Conservation (phyloP, 164 flowering plant genomes). For the Nymphaea thermarum region DNA sequence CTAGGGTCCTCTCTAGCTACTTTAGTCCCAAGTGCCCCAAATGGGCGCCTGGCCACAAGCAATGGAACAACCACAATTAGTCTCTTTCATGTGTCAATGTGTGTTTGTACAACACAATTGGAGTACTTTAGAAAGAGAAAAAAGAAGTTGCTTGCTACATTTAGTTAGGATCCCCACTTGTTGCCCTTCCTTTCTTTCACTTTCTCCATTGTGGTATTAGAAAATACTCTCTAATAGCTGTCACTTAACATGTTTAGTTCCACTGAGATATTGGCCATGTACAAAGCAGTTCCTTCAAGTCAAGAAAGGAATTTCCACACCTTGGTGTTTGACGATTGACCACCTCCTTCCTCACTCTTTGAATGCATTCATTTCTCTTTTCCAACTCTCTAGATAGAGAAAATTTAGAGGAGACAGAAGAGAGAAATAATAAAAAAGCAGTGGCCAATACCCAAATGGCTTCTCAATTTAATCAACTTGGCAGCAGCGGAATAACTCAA, state of each 20-base stretch:
- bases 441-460: no score
- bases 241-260: neutral
- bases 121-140: neutral
- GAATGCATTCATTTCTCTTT: no score
- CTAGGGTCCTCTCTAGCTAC: constrained; percentile 41
- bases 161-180: neutral
- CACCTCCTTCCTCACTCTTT: neutral
- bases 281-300: neutral
- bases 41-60: constrained; percentile 76
- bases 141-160: neutral
- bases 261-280: neutral
- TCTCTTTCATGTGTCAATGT: neutral
- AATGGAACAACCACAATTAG: constrained; percentile 33
- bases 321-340: neutral
- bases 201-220: neutral
- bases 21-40: constrained; percentile 91
- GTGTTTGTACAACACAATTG: neutral
- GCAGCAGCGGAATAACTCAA: no score
- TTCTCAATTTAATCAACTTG: no score
- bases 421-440: no score
- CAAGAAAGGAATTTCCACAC: neutral
- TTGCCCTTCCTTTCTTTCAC: neutral
- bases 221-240: neutral
- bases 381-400: no score
- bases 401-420: no score